Base-by-base conservation (phyloP, 2,329 filamentous ascomycete genomes). In the Epicoccum nigrum region DNA sequence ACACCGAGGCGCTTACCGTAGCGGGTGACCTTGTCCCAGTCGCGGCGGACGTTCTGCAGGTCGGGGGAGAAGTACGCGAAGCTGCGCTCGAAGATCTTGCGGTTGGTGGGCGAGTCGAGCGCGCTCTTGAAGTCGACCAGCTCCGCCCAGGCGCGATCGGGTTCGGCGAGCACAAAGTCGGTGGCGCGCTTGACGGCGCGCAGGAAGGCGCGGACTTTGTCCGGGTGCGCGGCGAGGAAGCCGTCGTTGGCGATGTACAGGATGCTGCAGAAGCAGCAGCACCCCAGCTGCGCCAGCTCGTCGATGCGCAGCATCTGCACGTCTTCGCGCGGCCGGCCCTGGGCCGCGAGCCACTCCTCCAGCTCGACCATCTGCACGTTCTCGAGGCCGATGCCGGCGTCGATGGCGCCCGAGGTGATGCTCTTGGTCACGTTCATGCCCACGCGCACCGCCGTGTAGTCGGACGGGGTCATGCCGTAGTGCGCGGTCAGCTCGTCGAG, bases 341-440 rank as follows among this genome's bases (percentile, higher is more conserved):
- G 86, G 0, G 68, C 56, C 0, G 79, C 79, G 16, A 91, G 84
- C 88, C 87, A 91, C 67, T 90, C 87, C 71, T 88, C 87, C 1
- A 92, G 80, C 74, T 91, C 88, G 34, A 91, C 88, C 88, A 90
- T 90, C 73, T 92, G 88, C 6, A 91, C 88, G 66, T 92, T 92
- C 73, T 91, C 88, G 4, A 92, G 83, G 15, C 88, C 88, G 65
- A 90, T 85, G 28, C 88, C 88, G 15, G 88, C 88, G 67, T 91
- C 86, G 60, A 91, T 89, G 31, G 81, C 80, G 60, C 87, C 87
- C 51, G 82, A 79, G 71, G 88, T 89, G 73, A 91, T 89, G 62
- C 87, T 87, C 70, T 87, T 87, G 71, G 85, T 86, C 40, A 92
- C 86, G 71, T 92, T 90, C 88, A 91, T 92, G 56, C 88, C 89